Evolutionary conservation across 83 land plant genomes (phyloP).

Genomic region (Picea engelmannii): DNA sequence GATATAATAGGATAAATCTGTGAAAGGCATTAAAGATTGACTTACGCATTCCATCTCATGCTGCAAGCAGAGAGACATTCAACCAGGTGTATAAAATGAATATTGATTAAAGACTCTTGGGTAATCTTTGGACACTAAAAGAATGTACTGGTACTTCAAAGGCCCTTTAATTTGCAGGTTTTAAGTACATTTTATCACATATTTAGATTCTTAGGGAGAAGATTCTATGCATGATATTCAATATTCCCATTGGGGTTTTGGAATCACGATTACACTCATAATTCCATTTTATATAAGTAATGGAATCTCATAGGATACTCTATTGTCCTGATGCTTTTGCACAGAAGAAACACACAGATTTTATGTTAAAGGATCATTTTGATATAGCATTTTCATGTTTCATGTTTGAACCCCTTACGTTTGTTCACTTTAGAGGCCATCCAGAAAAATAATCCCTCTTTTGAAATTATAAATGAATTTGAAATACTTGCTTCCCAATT

Average conservation of each 20-base stretch:
- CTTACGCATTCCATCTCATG: not conserved
- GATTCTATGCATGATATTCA: not conserved
- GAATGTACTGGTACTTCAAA: not conserved
- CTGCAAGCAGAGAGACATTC: not conserved
- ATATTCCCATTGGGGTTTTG: not conserved
- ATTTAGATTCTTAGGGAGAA: not conserved
- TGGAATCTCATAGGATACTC: not conserved
- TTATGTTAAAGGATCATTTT: not conserved
- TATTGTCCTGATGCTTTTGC: not conserved
- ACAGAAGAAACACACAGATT: not conserved
- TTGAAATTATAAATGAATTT: not conserved
- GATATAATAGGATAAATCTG: not conserved
- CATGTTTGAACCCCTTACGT: not conserved
- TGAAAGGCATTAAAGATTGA: constrained; percentile 2
- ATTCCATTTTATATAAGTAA: not conserved
- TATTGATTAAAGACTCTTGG: not conserved
- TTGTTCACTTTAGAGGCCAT: not conserved
- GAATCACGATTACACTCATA: not conserved
- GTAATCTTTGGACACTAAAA: not conserved
- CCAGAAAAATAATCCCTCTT: not conserved
- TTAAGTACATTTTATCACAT: not conserved
- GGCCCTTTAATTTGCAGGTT: not conserved
- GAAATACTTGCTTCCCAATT: not conserved
- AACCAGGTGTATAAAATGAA: not conserved
- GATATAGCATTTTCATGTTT: not conserved